Evolutionary conservation across 2,329 filamentous ascomycete species (phyloP), one percentile per base, ranked within the genome.

Genomic region (Cordyceps tenuipes): DNA sequence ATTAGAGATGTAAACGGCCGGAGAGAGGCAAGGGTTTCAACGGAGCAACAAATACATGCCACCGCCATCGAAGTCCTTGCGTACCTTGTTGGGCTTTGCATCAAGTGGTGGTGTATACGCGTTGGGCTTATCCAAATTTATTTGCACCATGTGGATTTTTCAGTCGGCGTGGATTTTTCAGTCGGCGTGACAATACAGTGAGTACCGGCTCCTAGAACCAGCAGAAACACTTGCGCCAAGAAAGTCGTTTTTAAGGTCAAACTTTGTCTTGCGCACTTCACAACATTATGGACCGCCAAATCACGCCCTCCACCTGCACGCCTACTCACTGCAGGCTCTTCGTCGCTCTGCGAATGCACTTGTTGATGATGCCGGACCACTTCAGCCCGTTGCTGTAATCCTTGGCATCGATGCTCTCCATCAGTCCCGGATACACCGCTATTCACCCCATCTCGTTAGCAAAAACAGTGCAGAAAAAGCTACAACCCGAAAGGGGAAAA

Each of bases 351-450:
- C 68, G 64, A 43, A 87, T 75, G 54, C 76, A 79, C 17, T 70
- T 71, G 53, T 82, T 75, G 60, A 87, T 84, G 60, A 87, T 86
- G 19, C 71, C 74, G 2, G 80, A 76, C 84, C 84, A 87, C 67
- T 78, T 81, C 49, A 79, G 66, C 0, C 82, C 84, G 61, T 84
- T 84, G 17, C 69, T 72, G 66, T 78, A 86, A 67, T 87, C 81
- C 65, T 79, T 78, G 15, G 75, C 73, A 61, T 86, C 82, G 62
- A 87, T 85, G 58, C 82, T 84, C 70, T 87, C 84, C 15, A 80
- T 76, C 50, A 87, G 71, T 0, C 84, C 83, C 0, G 84, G 84
- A 71, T 84, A 86, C 15, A 86, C 83, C 56, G 82, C 82, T 82
- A 62, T 41, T 61, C 68, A 57, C n/a, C 21, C 29, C 13, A 23